phyloP scores from a whole-genome alignment of 768 basidiomycete genomes.

The Dendrothele bispora region DNA sequence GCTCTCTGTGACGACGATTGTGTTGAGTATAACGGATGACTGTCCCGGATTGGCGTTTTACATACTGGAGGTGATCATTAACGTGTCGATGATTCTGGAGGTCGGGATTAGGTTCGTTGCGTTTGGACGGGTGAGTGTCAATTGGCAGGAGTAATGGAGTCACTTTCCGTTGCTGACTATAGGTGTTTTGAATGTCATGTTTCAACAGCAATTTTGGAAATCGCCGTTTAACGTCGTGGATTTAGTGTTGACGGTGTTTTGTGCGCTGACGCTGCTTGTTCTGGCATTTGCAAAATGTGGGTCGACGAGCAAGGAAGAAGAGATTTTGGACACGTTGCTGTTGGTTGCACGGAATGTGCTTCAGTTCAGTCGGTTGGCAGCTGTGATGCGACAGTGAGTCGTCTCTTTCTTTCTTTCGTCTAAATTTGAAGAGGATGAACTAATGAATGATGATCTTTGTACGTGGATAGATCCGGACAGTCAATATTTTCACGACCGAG shows the following conservation, averaged over 20 bases:
- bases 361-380: constrained; percentile 88
- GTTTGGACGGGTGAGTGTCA: constrained; percentile 76
- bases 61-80: constrained; percentile 85
- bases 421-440: too few species aligned
- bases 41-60: constrained; percentile 91
- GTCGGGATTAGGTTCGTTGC: constrained; percentile 91
- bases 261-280: constrained; percentile 84
- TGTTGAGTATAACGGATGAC: constrained; percentile 77
- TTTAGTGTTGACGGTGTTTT: constrained; percentile 85
- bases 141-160: background rate
- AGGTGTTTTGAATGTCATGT: background rate
- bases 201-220: constrained; percentile 88
- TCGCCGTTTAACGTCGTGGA: constrained; percentile 92
- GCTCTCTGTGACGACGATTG: constrained; percentile 82
- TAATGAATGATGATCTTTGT: constrained; percentile 10
- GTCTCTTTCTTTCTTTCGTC: constrained; percentile 4
- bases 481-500: constrained; percentile 87
- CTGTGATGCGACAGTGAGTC: constrained; percentile 90
- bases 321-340: constrained; percentile 88
- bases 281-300: constrained; percentile 88
- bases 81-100: constrained; percentile 90
- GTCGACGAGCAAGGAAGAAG: constrained; percentile 85
- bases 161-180: background rate
- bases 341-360: constrained; percentile 91
- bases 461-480: constrained; percentile 67